Evolutionary conservation across 2,329 filamentous ascomycete species (phyloP), one percentile per base, ranked within the genome.

Genomic region (Mycosphaerella sp.): DNA sequence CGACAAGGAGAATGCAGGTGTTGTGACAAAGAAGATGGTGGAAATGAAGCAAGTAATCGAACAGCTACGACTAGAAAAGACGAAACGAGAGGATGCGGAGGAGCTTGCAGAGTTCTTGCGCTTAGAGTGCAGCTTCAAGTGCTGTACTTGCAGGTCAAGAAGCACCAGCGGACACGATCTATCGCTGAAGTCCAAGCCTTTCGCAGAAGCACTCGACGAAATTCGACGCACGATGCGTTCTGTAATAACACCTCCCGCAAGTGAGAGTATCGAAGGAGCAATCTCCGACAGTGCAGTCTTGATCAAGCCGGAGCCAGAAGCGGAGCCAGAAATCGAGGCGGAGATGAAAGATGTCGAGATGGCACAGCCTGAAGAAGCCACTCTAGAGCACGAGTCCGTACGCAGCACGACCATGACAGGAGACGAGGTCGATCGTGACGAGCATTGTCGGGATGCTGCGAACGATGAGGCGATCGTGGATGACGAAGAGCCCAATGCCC

Each of bases 51-150:
- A 73, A n/a, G 61, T 82, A 21, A 73, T 76, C 54, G 73, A 78
- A 42, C 75, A 81, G 52, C 71, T 84, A 3, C 65, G 70, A 26
- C 67, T 68, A 31, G 80, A 84, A 66, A 74, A 72, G 69, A 80
- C 72, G 65, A 77, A 84, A 51, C 84, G 86, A 8, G 78, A 86
- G 58, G 80, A 85, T 6, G 85, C 86, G 0, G 77, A 85, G 59
- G 86, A 89, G 56, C 81, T 86, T 65, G 77, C 89, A 45, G 85
- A 90, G 32, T 91, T 89, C 69, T 75, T 91, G 67, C 81, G 87
- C 65, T 79, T 86, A 51, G 87, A 92, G 68, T 89, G 85, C 67
- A 78, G 82, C 47, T 78, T 90, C 59, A 78, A 79, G 45, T 82
- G 80, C 69, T 89, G 86, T 72, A 74, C 79, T 1, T 85, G 83